Evolutionary conservation across 148 eudicot species (phyloP).

Genomic region (Chenopodium suecicum): DNA sequence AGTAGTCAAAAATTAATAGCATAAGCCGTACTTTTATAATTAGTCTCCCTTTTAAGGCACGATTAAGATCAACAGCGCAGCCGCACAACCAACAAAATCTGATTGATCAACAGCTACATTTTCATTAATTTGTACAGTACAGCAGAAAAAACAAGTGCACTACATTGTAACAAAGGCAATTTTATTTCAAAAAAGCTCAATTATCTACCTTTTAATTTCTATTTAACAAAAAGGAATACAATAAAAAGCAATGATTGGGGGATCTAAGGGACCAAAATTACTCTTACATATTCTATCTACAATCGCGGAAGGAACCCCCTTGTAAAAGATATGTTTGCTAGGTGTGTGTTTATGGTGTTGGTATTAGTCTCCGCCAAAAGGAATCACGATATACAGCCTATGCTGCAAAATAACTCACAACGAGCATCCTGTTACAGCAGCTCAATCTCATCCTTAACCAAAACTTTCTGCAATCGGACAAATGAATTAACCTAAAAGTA

Average conservation of each 20-base stretch:
- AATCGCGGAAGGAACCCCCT: constrained; percentile 23
- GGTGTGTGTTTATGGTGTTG: constrained; percentile 7
- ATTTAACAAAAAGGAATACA: constrained; percentile 16
- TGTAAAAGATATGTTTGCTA: background rate
- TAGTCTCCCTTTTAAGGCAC: background rate
- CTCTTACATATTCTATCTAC: constrained; percentile 28
- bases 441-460: background rate
- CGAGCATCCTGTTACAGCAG: constrained; percentile 12
- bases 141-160: background rate
- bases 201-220: background rate
- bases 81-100: background rate
- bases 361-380: background rate
- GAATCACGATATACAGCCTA: background rate
- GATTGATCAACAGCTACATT: background rate
- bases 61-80: background rate
- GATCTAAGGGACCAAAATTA: constrained; percentile 23
- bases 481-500: background rate
- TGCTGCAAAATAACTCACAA: constrained; percentile 1
- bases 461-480: background rate
- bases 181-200: background rate
- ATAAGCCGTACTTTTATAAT: background rate
- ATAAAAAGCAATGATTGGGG: background rate
- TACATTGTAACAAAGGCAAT: background rate
- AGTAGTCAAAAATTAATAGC: background rate
- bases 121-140: too few species aligned